These are phyloP conservation scores for Phytophthora tentaculata DNA, from an alignment of 352 stramenopile genomes.

Conservation along the genomic window DNA sequence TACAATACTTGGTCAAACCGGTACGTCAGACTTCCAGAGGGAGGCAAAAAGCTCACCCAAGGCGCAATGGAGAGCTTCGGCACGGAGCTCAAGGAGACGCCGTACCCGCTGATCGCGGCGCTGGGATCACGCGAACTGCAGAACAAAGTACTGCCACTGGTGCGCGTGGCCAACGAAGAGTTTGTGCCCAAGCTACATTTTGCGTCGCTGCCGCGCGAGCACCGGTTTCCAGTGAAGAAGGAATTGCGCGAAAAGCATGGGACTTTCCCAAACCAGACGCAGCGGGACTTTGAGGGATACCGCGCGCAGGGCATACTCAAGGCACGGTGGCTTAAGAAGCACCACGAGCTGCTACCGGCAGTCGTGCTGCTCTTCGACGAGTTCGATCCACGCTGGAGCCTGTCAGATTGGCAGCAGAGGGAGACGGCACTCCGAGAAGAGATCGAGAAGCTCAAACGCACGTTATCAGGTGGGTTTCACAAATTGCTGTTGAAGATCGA, in stretches of 20 bases:
- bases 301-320: slow-evolving; percentile 77
- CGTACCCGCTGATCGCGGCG: slow-evolving; percentile 84
- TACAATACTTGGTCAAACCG: no score
- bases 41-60: slow-evolving; percentile 15
- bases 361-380: slow-evolving; percentile 87
- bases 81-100: slow-evolving; percentile 86
- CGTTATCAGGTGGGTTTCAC: slow-evolving; percentile 46
- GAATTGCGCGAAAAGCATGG: slow-evolving; percentile 86
- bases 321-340: slow-evolving; percentile 86
- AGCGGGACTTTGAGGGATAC: slow-evolving; percentile 85
- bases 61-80: slow-evolving; percentile 91
- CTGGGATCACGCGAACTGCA: slow-evolving; percentile 81
- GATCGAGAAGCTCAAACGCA: slow-evolving; percentile 74
- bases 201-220: slow-evolving; percentile 66
- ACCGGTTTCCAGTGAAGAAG: slow-evolving; percentile 86
- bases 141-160: slow-evolving; percentile 65
- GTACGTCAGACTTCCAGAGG: slow-evolving; percentile 8
- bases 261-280: slow-evolving; percentile 84
- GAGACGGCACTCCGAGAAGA: slow-evolving; percentile 77
- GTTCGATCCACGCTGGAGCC: slow-evolving; percentile 80
- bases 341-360: slow-evolving; percentile 81
- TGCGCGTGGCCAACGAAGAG: slow-evolving; percentile 83
- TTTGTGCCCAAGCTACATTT: slow-evolving; percentile 86
- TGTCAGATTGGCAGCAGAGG: slow-evolving; percentile 71
- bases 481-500: background rate